These are phyloP conservation scores for Phtheirospermum japonicum DNA, from an alignment of 257 asterid species.

Conservation along the genomic window DNA sequence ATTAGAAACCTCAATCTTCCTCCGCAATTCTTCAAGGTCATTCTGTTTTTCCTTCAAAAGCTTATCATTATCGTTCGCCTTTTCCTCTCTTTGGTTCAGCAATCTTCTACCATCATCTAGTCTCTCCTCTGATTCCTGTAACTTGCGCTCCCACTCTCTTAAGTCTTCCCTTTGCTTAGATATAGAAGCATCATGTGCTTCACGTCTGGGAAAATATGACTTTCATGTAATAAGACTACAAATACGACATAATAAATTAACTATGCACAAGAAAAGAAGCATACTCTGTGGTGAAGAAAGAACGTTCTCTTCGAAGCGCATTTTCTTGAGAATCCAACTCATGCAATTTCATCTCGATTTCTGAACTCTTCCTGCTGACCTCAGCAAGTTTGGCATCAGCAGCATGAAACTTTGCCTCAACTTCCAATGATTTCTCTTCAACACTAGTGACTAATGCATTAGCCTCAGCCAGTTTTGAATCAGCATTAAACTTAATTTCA, in stretches of 20 bases:
- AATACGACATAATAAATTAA: slow-evolving; percentile 12
- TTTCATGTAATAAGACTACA: slow-evolving; percentile 30
- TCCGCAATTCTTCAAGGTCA: slow-evolving; percentile 68
- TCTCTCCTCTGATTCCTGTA: slow-evolving; percentile 84
- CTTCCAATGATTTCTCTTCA: slow-evolving; percentile 79
- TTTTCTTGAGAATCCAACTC: slow-evolving; percentile 79
- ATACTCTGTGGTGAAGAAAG: slow-evolving; percentile 70
- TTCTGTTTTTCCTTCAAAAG: slow-evolving; percentile 60
- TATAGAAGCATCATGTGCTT: slow-evolving; percentile 52
- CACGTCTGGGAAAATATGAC: slow-evolving; percentile 51
- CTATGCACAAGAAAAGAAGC: slow-evolving; percentile 27
- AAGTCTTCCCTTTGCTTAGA: slow-evolving; percentile 86
- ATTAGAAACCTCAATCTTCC: slow-evolving; percentile 59
- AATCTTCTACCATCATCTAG: slow-evolving; percentile 78
- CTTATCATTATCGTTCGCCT: slow-evolving; percentile 77
- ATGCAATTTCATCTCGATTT: slow-evolving; percentile 67
- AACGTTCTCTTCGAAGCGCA: slow-evolving; percentile 69
- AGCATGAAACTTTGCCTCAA: slow-evolving; percentile 75
- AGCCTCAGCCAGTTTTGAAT: slow-evolving; percentile 80
- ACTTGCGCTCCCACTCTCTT: slow-evolving; percentile 82
- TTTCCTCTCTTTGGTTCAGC: slow-evolving; percentile 90
- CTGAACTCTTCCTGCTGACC: slow-evolving; percentile 78
- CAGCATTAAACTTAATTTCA: slow-evolving; percentile 84
- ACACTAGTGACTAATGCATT: slow-evolving; percentile 67
- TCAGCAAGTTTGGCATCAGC: slow-evolving; percentile 95